Conservation (phyloP, 192 early-diverging fungal genomes). For the Mortierella claussenii region DNA sequence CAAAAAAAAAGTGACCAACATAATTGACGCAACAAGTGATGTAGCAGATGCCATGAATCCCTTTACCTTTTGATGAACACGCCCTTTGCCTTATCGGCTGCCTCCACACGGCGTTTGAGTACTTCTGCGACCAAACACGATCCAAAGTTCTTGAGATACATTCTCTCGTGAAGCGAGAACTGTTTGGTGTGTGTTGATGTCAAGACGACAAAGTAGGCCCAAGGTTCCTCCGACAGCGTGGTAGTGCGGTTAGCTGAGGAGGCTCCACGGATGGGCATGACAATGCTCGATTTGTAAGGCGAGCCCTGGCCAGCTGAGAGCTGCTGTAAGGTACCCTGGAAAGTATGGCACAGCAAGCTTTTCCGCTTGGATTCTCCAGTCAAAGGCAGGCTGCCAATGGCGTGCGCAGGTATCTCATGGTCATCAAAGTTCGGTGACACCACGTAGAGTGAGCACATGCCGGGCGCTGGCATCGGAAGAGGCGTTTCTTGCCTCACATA, state of each 20-base stretch:
- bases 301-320: slow-evolving; percentile 3
- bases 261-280: slow-evolving; percentile 32
- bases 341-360: slow-evolving; percentile 33
- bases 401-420: background rate
- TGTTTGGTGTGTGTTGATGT: slow-evolving; percentile 38
- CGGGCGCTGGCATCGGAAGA: background rate
- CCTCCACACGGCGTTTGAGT: slow-evolving; percentile 53
- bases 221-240: slow-evolving; percentile 6
- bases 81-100: slow-evolving; percentile 61
- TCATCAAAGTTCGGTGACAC: background rate
- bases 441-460: slow-evolving; percentile 6
- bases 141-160: slow-evolving; percentile 61
- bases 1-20: background rate
- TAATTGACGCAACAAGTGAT: too few species aligned
- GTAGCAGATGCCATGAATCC: too few species aligned
- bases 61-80: slow-evolving; percentile 56
- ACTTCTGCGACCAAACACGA: slow-evolving; percentile 57
- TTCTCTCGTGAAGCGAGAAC: slow-evolving; percentile 55
- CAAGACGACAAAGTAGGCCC: slow-evolving; percentile 44
- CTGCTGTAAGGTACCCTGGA: slow-evolving; percentile 25
- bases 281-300: slow-evolving; percentile 30
- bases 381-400: background rate
- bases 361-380: background rate
- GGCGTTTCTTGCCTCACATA: slow-evolving; percentile 23
- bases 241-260: slow-evolving; percentile 2